phyloP scores from a whole-genome alignment of 306 rosid genomes.

The Pyrus betulifolia region DNA sequence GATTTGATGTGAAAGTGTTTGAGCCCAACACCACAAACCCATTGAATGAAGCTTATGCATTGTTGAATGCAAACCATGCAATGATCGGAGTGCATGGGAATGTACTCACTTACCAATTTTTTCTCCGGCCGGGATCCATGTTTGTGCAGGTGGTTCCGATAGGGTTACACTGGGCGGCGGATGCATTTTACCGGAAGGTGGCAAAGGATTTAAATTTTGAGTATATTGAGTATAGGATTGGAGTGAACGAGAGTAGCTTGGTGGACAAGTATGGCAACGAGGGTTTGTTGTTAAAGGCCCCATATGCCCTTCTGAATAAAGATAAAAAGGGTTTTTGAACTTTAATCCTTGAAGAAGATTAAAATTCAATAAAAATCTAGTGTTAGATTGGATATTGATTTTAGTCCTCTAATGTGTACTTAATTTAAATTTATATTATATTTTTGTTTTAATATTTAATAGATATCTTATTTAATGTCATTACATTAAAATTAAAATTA shows the following conservation, averaged over 20 bases:
- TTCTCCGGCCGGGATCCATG: slow-evolving; percentile 22
- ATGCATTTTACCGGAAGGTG: slow-evolving; percentile 15
- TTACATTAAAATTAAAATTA: too few relatives aligned
- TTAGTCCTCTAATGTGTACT: too few relatives aligned
- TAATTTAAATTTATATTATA: too few relatives aligned
- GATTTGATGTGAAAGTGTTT: slow-evolving; percentile 33
- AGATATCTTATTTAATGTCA: too few relatives aligned
- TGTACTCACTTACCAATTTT: slow-evolving; percentile 36
- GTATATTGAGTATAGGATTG: slow-evolving; percentile 28
- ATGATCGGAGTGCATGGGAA: slow-evolving; percentile 53
- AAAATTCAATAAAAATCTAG: too few relatives aligned
- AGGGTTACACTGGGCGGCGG: slow-evolving; percentile 30
- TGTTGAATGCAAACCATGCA: slow-evolving; percentile 28
- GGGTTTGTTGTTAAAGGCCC: slow-evolving; percentile 16
- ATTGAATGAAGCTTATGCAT: background rate
- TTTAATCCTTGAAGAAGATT: too few relatives aligned
- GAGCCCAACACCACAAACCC: slow-evolving; percentile 4
- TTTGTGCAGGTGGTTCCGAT: slow-evolving; percentile 48
- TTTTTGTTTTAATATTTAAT: too few relatives aligned
- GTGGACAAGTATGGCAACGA: slow-evolving; percentile 23
- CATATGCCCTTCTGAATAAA: background rate
- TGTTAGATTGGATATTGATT: too few relatives aligned
- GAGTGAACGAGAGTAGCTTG: slow-evolving; percentile 27
- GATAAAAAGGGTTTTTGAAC: too few relatives aligned
- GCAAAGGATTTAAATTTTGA: slow-evolving; percentile 18